Evolutionary conservation across 345 rosid species (phyloP), one percentile per base, ranked within the genome.

Genomic region (Eutrema yunnanense): DNA sequence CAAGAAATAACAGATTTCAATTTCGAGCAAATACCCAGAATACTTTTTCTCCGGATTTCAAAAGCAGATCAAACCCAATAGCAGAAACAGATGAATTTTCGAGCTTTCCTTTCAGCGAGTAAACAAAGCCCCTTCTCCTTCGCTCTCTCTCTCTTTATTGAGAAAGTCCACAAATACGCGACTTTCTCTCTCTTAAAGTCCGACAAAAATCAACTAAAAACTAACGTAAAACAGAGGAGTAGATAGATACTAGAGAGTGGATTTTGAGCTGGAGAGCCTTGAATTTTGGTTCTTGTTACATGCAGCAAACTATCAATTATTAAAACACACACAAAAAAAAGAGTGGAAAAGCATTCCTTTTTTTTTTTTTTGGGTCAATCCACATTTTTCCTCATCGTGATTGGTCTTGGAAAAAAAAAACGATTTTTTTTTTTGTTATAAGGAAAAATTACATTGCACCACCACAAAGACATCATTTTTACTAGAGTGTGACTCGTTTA

Each of bases 1-100:
- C 32, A 37, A 73, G 26, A 37, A 44, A 65, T 22, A 57, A 19
- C 38, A 48, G 67, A 84, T 63, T 77, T 73, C 67, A 73, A 82
- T 63, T 3, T 1, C 13, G 9, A 50, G 55, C 54, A 50, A 30
- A 51, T 10, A 9, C 33, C 4, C 51, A 71, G 38, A 14, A 19
- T 55, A 79, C 6, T n/a, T 65, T 59, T 22, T 2, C 34, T 53
- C 58, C 70, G 73, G 67, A 53, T 56, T 72, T 38, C 2, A 34
- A 72, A 76, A 56, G 76, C 58, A 53, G 29, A 80, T 79, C 84
- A 81, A 76, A 86, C 62, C 34, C 44, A 66, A 37, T 36, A 27
- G 5, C 4, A 38, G 51, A 47, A 47, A 14, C 11, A 65, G 67
- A 57, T 33, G 2, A 60, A 74, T 3, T 58, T 49, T 59, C 8